A percentile compares a stretch with the other conserved stretches of the same genome.
These are phyloP conservation scores for Podosphaera aphanis DNA, from an alignment of 2,329 filamentous ascomycete species.

Conservation along the genomic window DNA sequence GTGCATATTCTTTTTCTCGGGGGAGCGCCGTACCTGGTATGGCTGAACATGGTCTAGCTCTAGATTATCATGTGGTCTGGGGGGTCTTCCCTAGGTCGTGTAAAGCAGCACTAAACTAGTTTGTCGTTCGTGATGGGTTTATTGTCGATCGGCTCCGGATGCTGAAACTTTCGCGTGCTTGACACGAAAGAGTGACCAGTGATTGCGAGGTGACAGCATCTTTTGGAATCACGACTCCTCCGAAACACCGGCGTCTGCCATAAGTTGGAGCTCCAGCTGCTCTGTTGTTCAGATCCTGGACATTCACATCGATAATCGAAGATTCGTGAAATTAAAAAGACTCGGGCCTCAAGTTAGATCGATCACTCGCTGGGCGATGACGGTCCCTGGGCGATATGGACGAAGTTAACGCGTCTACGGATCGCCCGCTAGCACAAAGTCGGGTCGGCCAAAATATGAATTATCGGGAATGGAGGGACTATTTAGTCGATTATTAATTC, in stretches of 20 bases:
- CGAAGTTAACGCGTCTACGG: background rate
- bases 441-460: background rate
- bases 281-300: background rate
- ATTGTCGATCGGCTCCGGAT: background rate
- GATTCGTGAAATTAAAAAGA: background rate
- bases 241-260: background rate
- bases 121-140: too few species aligned
- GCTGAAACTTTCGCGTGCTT: background rate
- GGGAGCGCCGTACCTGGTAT: background rate
- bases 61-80: background rate
- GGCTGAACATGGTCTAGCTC: background rate
- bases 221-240: background rate
- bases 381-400: too few species aligned
- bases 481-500: background rate
- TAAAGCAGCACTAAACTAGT: too few species aligned
- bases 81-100: background rate
- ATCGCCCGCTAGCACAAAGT: background rate
- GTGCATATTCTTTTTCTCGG: background rate
- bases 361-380: background rate
- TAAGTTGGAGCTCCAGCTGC: too few species aligned
- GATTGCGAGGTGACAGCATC: background rate
- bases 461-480: background rate
- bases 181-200: background rate
- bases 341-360: background rate
- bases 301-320: background rate